Evolutionary conservation across 2,329 filamentous ascomycete species (phyloP).

Genomic region (Hypoxylon sp.): DNA sequence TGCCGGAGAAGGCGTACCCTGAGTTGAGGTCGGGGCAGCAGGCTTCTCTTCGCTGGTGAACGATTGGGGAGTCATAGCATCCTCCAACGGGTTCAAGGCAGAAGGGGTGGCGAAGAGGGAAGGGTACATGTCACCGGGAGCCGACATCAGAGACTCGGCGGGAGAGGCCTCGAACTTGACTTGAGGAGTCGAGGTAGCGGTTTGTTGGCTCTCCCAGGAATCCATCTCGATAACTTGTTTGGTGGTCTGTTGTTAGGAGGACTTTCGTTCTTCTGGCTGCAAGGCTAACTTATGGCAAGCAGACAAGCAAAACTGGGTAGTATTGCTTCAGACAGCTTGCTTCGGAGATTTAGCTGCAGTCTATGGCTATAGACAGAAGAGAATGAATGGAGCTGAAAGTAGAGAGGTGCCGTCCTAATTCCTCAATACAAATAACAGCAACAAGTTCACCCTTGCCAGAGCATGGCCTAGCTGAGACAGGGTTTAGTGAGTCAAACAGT

Average conservation of each 20-base stretch:
- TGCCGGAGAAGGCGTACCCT: slow-evolving; percentile 41
- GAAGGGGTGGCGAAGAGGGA: slow-evolving; percentile 61
- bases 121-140: slow-evolving; percentile 62
- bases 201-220: slow-evolving; percentile 54
- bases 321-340: slow-evolving; percentile 24
- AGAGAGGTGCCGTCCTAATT: slow-evolving; percentile 56
- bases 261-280: slow-evolving; percentile 36
- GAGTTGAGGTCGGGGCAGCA: slow-evolving; percentile 35
- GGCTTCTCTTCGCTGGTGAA: slow-evolving; percentile 47
- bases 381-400: slow-evolving; percentile 44
- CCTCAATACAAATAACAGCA: slow-evolving; percentile 55
- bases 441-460: slow-evolving; percentile 36
- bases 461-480: slow-evolving; percentile 39
- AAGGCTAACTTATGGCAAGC: slow-evolving; percentile 17
- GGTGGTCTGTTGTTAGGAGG: slow-evolving; percentile 31
- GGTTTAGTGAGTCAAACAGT: slow-evolving; percentile 42
- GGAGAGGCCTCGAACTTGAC: slow-evolving; percentile 68
- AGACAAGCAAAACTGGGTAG: slow-evolving; percentile 15
- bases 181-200: slow-evolving; percentile 55
- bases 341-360: slow-evolving; percentile 21
- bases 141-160: slow-evolving; percentile 66
- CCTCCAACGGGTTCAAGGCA: slow-evolving; percentile 61
- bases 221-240: slow-evolving; percentile 55
- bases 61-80: slow-evolving; percentile 62
- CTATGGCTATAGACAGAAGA: slow-evolving; percentile 20